Base-by-base conservation (phyloP, 257 asterid species). In the Solanum peruvianum region DNA sequence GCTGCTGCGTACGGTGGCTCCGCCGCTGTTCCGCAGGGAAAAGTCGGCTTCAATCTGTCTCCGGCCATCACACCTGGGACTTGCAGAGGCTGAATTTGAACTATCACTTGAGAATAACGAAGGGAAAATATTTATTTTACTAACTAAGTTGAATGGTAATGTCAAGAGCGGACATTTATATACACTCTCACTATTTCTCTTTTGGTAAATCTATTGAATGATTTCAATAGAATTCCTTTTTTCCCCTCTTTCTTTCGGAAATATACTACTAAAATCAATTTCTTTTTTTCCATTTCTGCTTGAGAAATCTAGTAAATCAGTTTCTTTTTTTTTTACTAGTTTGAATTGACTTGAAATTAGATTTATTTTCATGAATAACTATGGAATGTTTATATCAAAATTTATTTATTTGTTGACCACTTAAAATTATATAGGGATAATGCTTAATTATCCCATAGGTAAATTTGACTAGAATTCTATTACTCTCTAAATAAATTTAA, bases 1-100 rank as follows among this genome's bases (percentile, higher is more conserved):
- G 96, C 96, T 91, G 88, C 86, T 47, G 88, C 87, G 90, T 96
- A 96, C 89, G 91, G 98, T 60, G 90, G 90, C 91, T 96, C 98
- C 64, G 95, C 94, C 84, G 83, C 58, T 41, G 12, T 49, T 76
- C 35, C 21, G 0, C 35, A 0, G 11, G 56, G 49, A 37, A 20
- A 20, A 35, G 3, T 16, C 5, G 5, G 6, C 56, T 4, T 42
- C 23, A 13, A 42, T 7, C 58, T 35, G 13, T 76, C 83, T 76
- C 60, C 60, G 23, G 60, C 83, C 83, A 76, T 76, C 11, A 13
- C 41, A 2, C 9, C 18, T 69, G 11, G 21, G 0, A 27, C 41
- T 29, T 69, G 18, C 42, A 66, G 1, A 62, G 70, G 20, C 11
- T 70, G 77, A 31, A 70, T 70, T 31, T 70, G 77, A 31, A 31